Evolutionary conservation across 768 basidiomycete genomes (phyloP).

Genomic region (Chalciporus sphaerocephalus): DNA sequence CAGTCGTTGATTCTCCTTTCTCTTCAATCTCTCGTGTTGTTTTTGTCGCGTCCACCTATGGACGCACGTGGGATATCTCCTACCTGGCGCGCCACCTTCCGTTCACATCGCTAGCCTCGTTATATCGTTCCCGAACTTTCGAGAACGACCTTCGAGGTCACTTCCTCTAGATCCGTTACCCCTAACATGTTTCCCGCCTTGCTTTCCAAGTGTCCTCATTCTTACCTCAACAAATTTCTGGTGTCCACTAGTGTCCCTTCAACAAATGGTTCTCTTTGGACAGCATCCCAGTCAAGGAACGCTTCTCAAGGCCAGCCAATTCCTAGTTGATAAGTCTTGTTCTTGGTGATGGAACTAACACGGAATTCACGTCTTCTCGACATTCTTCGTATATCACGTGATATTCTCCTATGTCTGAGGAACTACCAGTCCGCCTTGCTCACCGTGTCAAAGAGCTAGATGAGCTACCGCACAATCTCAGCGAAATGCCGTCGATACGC

Average conservation of each 20-base stretch:
- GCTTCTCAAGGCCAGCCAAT: constrained; percentile 85
- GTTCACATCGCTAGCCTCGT: constrained; percentile 40
- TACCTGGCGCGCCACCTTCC: background rate
- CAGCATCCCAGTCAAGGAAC: constrained; percentile 96
- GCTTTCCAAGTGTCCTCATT: background rate
- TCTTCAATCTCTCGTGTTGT: background rate
- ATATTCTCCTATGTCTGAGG: constrained; percentile 52
- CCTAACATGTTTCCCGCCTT: background rate
- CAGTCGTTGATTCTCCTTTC: constrained; percentile 23
- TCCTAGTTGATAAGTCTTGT: constrained; percentile 60
- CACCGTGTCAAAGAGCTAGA: constrained; percentile 97
- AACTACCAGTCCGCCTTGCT: constrained; percentile 90
- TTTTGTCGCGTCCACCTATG: background rate
- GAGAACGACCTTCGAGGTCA: background rate
- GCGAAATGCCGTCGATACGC: constrained; percentile 85
- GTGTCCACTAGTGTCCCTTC: constrained; percentile 71
- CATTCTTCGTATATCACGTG: constrained; percentile 37
- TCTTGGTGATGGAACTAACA: background rate
- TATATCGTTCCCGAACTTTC: background rate
- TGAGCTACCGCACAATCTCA: constrained; percentile 86
- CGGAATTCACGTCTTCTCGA: background rate
- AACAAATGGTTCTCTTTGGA: constrained; percentile 98
- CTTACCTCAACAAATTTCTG: constrained; percentile 6
- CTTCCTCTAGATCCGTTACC: background rate
- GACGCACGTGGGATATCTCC: background rate